Conservation (phyloP, 2,329 filamentous ascomycete species). For the Neurospora sp. region DNA sequence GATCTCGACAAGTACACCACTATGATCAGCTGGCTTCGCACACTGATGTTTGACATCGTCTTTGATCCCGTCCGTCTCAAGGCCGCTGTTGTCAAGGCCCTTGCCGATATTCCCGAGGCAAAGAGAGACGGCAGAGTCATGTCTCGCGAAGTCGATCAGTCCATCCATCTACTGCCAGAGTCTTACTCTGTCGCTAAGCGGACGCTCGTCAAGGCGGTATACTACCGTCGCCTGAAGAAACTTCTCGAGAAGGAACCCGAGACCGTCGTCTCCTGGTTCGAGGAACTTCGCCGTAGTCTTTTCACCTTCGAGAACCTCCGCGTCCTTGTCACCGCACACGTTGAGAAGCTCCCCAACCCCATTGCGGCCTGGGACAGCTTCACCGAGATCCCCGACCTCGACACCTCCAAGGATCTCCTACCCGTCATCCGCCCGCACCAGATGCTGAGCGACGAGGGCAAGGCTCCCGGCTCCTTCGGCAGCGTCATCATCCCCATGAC, state of each 20-base stretch:
- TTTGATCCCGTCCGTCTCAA: conserved; percentile 64
- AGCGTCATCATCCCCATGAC: conserved; percentile 82
- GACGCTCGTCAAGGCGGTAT: conserved; percentile 77
- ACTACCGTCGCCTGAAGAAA: conserved; percentile 76
- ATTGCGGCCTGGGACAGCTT: conserved; percentile 71
- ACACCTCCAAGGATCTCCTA: conserved; percentile 43
- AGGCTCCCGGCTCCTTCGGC: conserved; percentile 61
- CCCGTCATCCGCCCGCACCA: conserved; percentile 61
- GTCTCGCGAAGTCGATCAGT: conserved; percentile 58
- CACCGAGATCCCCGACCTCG: conserved; percentile 38
- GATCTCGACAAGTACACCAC: conserved; percentile 81
- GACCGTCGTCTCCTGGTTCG: conserved; percentile 66
- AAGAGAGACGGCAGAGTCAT: conserved; percentile 76
- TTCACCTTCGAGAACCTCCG: conserved; percentile 82
- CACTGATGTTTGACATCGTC: conserved; percentile 78
- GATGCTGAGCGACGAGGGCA: conserved; percentile 67
- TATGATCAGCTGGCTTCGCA: conserved; percentile 74
- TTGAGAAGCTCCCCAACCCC: conserved; percentile 63
- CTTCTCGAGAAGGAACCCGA: conserved; percentile 69
- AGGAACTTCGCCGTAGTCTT: conserved; percentile 63
- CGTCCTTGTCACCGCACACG: conserved; percentile 71
- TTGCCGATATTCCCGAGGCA: conserved; percentile 83
- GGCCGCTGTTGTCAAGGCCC: conserved; percentile 64
- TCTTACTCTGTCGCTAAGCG: conserved; percentile 69
- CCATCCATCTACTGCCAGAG: conserved; percentile 69